phyloP scores from a whole-genome alignment of 169 alveolate genomes.

The Plasmodium malariae region DNA sequence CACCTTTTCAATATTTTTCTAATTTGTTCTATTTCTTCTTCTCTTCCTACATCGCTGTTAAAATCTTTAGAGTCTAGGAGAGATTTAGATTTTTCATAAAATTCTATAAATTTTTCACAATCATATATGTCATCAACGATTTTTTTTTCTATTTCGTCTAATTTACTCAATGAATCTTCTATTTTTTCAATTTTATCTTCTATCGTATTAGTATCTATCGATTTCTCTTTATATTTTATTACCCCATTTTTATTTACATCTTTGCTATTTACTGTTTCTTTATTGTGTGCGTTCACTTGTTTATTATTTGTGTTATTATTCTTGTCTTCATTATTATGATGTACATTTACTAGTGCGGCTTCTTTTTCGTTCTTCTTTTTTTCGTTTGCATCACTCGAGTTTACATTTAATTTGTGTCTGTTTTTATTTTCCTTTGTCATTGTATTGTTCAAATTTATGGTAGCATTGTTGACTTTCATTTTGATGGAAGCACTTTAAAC shows the following conservation, averaged over 20 bases:
- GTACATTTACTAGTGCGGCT: background rate
- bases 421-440: slow-evolving; percentile 11
- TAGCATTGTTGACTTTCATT: slow-evolving; percentile 7
- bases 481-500: background rate
- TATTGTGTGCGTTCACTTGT: background rate
- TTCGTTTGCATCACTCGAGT: slow-evolving; percentile 12
- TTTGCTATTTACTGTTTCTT: background rate
- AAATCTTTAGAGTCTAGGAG: slow-evolving; percentile 71
- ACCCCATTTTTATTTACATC: slow-evolving; percentile 5
- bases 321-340: background rate
- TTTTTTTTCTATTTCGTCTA: slow-evolving; percentile 65
- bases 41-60: slow-evolving; percentile 73
- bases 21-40: slow-evolving; percentile 52
- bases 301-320: background rate
- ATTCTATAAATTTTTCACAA: slow-evolving; percentile 58
- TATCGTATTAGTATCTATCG: slow-evolving; percentile 27
- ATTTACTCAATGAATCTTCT: slow-evolving; percentile 42
- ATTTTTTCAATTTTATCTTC: slow-evolving; percentile 52
- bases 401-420: background rate
- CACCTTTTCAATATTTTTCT: slow-evolving; percentile 50
- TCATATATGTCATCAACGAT: slow-evolving; percentile 47
- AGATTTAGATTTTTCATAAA: slow-evolving; percentile 61
- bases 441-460: slow-evolving; percentile 12
- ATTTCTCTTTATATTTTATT: background rate
- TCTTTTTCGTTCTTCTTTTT: background rate